Evolutionary conservation across 2,329 filamentous ascomycete genomes (phyloP), one percentile per base, ranked within the genome.

Genomic region (Trichoderma atrobrunneum): DNA sequence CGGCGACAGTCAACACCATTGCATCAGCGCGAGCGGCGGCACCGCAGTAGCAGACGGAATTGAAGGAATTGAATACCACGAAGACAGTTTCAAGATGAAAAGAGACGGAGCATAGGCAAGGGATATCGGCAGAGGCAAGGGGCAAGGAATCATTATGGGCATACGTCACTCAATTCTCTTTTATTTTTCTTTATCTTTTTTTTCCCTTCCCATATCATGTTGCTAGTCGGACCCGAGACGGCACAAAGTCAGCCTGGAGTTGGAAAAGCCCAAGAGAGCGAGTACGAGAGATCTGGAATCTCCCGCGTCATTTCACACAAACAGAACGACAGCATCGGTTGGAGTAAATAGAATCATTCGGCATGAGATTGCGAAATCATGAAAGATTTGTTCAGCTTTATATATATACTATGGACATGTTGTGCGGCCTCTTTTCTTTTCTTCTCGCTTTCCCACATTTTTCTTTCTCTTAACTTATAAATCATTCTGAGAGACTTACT

Each of bases 331-430:
- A 32, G 39, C 67, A 70, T 61, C 57, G 34, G 36, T 70, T 51
- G 57, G 67, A 34, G 56, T 70, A 62, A 36, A 51, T 70, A 70
- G 67, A 62, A 62, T 24, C n/a, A 54, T 54, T 70, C 51, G 57
- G 30, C 57, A 70, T 62, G 30, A 70, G 67, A 70, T 70, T 70
- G 67, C 67, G 24, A 70, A 70, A 62, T 70, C 67, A 62, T 26
- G 66, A 54, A 36, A 51, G 4, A 70, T 36, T 36, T 54, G 39
- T 36, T 61, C 36, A 61, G 21, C n/a, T 18, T 59, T 36, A 34
- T 36, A 36, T 48, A 36, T 70, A 54, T n/a, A 34, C 48, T 51
- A 67, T 39, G 24, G 16, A 36, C 36, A 11, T 32, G 16, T 36
- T 51, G 11, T 54, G 14, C 66, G 21, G 28, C 36, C 5, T 24